Conservation (phyloP, 805 yeast genomes). For the Schwanniomyces yamadae region DNA sequence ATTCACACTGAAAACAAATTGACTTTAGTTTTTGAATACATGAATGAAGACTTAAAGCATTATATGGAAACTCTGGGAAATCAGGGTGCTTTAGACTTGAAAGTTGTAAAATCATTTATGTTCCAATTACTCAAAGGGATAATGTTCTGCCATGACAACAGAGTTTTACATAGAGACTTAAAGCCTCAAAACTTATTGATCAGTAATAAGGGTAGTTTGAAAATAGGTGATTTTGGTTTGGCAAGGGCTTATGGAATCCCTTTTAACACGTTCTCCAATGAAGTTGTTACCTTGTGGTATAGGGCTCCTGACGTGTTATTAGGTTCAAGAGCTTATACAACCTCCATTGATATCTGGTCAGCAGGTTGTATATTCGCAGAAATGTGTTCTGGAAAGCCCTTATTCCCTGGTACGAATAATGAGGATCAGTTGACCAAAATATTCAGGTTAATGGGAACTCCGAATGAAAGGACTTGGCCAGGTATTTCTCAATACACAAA, state of each 20-base stretch:
- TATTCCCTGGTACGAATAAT: conserved; percentile 94
- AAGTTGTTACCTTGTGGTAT: conserved; percentile 97
- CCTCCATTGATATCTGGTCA: conserved; percentile 98
- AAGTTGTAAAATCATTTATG: conserved; percentile 86
- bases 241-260: conserved; percentile 99
- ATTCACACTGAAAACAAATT: conserved; percentile 95
- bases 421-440: conserved; percentile 93
- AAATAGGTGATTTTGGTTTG: conserved; percentile 93
- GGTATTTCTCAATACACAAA: conserved; percentile 90
- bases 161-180: conserved; percentile 82
- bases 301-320: conserved; percentile 95
- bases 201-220: conserved; percentile 84
- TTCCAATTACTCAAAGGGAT: conserved; percentile 89
- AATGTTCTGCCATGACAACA: conserved; percentile 79
- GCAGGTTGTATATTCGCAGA: conserved; percentile 98
- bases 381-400: conserved; percentile 96
- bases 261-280: conserved; percentile 94
- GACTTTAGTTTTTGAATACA: conserved; percentile 87
- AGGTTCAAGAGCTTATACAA: conserved; percentile 93
- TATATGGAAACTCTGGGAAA: conserved; percentile 88
- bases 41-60: conserved; percentile 91
- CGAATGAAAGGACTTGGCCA: conserved; percentile 95
- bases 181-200: conserved; percentile 95
- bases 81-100: conserved; percentile 70
- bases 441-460: conserved; percentile 93